Conservation (phyloP, 2,329 filamentous ascomycete genomes). For the Clathrospora elynae region DNA sequence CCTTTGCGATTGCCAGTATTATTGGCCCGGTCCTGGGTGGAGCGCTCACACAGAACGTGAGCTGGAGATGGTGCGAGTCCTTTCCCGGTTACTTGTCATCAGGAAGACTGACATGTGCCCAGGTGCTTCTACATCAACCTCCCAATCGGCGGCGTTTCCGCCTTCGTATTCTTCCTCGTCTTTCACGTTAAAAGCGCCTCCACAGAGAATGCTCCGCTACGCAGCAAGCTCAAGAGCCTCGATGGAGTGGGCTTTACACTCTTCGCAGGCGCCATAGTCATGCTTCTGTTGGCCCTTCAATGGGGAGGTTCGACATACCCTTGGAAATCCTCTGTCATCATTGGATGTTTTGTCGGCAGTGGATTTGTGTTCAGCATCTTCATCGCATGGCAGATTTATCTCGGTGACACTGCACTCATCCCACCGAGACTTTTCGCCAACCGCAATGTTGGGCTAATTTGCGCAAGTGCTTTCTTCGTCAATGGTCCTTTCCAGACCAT, state of each 20-base stretch:
- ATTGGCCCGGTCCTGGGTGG: slow-evolving; percentile 29
- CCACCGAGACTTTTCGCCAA: too few species aligned
- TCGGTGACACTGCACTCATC: slow-evolving; percentile 19
- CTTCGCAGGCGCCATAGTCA: slow-evolving; percentile 33
- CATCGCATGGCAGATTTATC: slow-evolving; percentile 28
- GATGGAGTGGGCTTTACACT: slow-evolving; percentile 38
- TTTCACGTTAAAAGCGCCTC: slow-evolving; percentile 9
- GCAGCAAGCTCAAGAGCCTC: slow-evolving; percentile 17
- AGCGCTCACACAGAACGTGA: slow-evolving; percentile 43
- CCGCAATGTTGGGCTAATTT: slow-evolving; percentile 15
- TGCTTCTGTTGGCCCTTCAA: slow-evolving; percentile 39
- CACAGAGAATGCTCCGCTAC: background rate
- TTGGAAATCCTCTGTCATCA: slow-evolving; percentile 52
- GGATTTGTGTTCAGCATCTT: slow-evolving; percentile 51
- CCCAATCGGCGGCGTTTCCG: slow-evolving; percentile 25
- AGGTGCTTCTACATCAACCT: slow-evolving; percentile 29
- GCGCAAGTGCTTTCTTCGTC: slow-evolving; percentile 13
- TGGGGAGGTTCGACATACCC: slow-evolving; percentile 38
- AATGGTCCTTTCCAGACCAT: slow-evolving; percentile 15
- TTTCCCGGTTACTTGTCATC: too few species aligned
- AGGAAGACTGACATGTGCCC: too few species aligned
- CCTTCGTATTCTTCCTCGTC: slow-evolving; percentile 42
- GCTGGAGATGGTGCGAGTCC: slow-evolving; percentile 9
- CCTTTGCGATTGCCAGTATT: slow-evolving; percentile 49
- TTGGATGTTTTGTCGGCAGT: slow-evolving; percentile 51